A percentile compares a stretch with the other conserved stretches of the same genome.
Evolutionary conservation across 2,329 filamentous ascomycete species (phyloP).

Genomic region (Fusarium sp.): DNA sequence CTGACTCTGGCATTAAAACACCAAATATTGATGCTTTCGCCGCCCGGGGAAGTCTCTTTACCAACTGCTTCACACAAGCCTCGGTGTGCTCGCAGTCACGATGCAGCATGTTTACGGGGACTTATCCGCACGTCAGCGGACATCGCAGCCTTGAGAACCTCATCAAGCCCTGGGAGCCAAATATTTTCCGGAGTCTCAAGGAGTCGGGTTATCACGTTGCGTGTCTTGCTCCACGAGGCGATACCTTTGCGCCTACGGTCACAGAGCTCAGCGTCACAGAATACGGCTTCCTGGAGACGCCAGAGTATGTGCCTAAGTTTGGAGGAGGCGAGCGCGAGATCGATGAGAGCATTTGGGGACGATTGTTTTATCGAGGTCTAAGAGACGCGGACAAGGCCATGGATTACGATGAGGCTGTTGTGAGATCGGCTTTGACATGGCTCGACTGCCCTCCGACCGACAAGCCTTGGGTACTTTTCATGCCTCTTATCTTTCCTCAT

Average conservation of each 20-base stretch:
- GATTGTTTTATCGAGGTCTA: constrained; percentile 57
- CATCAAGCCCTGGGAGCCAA: constrained; percentile 62
- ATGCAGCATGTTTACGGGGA: constrained; percentile 61
- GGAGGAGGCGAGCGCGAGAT: constrained; percentile 31
- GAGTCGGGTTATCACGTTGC: constrained; percentile 61
- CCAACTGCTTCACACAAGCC: constrained; percentile 59
- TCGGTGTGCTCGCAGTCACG: constrained; percentile 60
- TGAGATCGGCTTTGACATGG: constrained; percentile 57
- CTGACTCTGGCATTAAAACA: constrained; percentile 46
- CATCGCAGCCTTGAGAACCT: constrained; percentile 60
- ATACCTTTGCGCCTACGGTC: constrained; percentile 57
- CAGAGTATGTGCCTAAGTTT: constrained; percentile 50
- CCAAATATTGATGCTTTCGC: constrained; percentile 58
- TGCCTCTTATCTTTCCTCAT: constrained; percentile 59
- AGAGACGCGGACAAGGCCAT: constrained; percentile 51
- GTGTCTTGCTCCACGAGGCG: constrained; percentile 56
- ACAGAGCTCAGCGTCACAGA: constrained; percentile 60
- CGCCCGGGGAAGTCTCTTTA: constrained; percentile 53
- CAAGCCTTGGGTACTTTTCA: constrained; percentile 57
- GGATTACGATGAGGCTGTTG: constrained; percentile 59
- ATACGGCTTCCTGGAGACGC: constrained; percentile 57
- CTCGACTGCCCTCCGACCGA: constrained; percentile 55
- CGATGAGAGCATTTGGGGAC: constrained; percentile 53
- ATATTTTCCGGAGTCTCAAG: constrained; percentile 58
- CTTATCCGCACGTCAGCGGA: constrained; percentile 59